Conservation (phyloP, 768 basidiomycete genomes). For the Trametes coccinea region DNA sequence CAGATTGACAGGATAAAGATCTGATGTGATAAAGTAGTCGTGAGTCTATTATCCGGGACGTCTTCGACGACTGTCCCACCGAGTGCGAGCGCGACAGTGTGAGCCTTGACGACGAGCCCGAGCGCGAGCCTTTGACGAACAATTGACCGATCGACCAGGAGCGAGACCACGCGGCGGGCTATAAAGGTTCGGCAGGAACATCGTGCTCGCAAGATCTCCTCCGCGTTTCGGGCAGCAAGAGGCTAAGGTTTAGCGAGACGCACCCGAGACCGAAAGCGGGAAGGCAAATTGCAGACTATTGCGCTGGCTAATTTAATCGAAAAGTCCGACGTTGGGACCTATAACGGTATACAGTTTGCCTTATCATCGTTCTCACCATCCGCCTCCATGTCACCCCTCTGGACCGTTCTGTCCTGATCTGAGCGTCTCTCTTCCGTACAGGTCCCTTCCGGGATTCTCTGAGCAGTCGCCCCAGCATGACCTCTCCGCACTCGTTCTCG, state of each 20-base stretch:
- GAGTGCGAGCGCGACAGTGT: background rate
- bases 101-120: background rate
- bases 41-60: background rate
- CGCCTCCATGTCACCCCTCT: constrained; percentile 20
- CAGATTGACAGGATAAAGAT: constrained; percentile 17
- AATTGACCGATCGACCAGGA: constrained; percentile 17
- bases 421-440: constrained; percentile 19
- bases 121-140: background rate
- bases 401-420: constrained; percentile 21
- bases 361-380: constrained; percentile 29
- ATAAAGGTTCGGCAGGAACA: constrained; percentile 28
- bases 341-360: constrained; percentile 29
- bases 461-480: constrained; percentile 20
- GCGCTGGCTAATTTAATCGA: constrained; percentile 18
- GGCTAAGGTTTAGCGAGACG: constrained; percentile 8
- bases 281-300: constrained; percentile 18
- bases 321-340: constrained; percentile 32
- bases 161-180: constrained; percentile 24
- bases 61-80: too few relatives aligned
- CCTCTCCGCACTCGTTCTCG: constrained; percentile 21
- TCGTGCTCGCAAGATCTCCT: constrained; percentile 8
- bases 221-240: constrained; percentile 5
- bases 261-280: constrained; percentile 1
- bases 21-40: constrained; percentile 2
- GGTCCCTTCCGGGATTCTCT: constrained; percentile 21